Evolutionary conservation across 164 flowering plant species (phyloP), one percentile per base, ranked within the genome.

Genomic region (Platanus orientalis): DNA sequence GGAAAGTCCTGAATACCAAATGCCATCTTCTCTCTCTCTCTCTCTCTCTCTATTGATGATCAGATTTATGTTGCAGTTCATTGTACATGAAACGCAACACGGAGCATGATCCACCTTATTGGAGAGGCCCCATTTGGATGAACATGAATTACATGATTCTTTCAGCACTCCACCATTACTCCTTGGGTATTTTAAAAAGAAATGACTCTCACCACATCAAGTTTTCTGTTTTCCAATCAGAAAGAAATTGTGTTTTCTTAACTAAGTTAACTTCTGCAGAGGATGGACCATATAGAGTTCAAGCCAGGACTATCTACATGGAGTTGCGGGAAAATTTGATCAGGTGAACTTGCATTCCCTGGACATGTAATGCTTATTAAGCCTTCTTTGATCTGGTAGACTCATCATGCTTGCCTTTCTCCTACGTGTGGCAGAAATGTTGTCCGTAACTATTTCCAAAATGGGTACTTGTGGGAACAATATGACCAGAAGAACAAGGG

Each of bases 111-210:
- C 81, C 96, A 28, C 97, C 97, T 10, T 92, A 92, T 68, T 95
- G 97, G 97, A 87, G 99, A 69, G 99, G 97, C 50, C 90, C 92
- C 34, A 85, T 92, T 59, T 92, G 99, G 99, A 88, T 95, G 77
- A 90, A 92, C 80, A 84, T 95, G 89, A 95, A 95, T 67, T 95
- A 92, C 78, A 54, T 85, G 92, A 88, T 90, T 75, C 92, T 95
- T 69, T 90, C 99, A 28, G 72, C 97, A 4, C 96, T 92, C 29
- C 78, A 85, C 63, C 85, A 86, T 67, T 95, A 92, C 65, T 80
- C 96, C 1, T 60, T 67, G 88, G 97, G 97, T 87, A 79, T 40
- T 6, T 7, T 51, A 7, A 1, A 19, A 36, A 39, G 6, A 9
- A 32, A 7, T 17, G 57, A 14, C 13, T 16, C n/a, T n/a, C n/a